A percentile compares a stretch with the other conserved stretches of the same genome.
Conservation (phyloP, 2,329 filamentous ascomycete species). For the Ophiostoma ips region DNA sequence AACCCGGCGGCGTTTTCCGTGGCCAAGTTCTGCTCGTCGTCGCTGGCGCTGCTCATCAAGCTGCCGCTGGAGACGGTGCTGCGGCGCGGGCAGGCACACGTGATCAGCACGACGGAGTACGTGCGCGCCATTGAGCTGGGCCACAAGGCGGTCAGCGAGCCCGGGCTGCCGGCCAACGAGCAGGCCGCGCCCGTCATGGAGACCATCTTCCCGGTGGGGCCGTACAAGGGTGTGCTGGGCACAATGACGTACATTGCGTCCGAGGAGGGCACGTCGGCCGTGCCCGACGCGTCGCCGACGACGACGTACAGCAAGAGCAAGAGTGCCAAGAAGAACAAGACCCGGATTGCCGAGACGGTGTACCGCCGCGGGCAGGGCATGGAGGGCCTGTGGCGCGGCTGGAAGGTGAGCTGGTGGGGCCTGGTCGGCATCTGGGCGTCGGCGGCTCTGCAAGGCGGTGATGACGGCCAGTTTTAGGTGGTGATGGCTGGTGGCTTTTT, state of each 20-base stretch:
- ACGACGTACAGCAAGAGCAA: conserved; percentile 19
- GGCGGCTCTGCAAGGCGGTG: conserved; percentile 45
- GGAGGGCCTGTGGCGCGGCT: conserved; percentile 56
- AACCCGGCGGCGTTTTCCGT: conserved; percentile 74
- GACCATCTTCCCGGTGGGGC: conserved; percentile 66
- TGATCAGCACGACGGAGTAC: conserved; percentile 44
- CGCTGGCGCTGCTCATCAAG: conserved; percentile 69
- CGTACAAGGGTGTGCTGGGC: conserved; percentile 74
- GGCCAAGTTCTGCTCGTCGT: conserved; percentile 67
- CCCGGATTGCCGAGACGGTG: conserved; percentile 25
- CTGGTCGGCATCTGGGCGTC: conserved; percentile 62
- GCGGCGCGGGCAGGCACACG: conserved; percentile 70
- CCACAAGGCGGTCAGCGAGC: neutral
- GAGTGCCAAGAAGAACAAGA: conserved; percentile 17
- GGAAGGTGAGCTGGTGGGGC: conserved; percentile 68
- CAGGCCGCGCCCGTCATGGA: conserved; percentile 30
- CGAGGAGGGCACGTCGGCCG: conserved; percentile 58
- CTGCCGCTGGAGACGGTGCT: conserved; percentile 87
- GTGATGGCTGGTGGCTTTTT: no score
- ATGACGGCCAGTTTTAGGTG: conserved; percentile 44
- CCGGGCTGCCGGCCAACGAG: neutral
- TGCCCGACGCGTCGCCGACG: conserved; percentile 14
- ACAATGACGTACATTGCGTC: conserved; percentile 80
- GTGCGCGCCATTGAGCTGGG: conserved; percentile 31
- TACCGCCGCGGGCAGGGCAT: conserved; percentile 52